Percentiles rank a stretch among this genome's conserved stretches.
phyloP scores from a whole-genome alignment of 2,329 filamentous ascomycete species.

The Ilyonectria robusta region DNA sequence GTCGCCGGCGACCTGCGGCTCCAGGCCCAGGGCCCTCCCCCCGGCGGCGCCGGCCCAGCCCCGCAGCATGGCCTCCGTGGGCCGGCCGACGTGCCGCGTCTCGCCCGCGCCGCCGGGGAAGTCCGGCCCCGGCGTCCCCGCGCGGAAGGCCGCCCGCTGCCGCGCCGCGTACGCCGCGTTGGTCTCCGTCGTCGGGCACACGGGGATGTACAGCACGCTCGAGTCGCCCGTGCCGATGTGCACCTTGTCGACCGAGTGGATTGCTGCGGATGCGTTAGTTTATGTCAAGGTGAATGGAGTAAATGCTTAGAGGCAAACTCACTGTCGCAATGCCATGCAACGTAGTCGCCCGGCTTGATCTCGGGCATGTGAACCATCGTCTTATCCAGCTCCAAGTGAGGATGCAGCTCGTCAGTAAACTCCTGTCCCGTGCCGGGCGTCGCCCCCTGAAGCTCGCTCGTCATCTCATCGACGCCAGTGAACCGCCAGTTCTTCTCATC shows the following conservation, averaged over 20 bases:
- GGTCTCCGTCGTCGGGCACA: constrained; percentile 82
- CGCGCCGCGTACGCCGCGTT: constrained; percentile 80
- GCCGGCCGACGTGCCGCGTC: constrained; percentile 64
- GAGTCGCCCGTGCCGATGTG: constrained; percentile 82
- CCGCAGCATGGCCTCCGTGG: constrained; percentile 57
- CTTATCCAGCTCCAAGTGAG: constrained; percentile 76
- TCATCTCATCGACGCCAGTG: constrained; percentile 60
- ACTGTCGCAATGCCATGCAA: constrained; percentile 88
- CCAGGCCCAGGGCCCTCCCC: constrained; percentile 62
- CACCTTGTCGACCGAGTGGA: constrained; percentile 87
- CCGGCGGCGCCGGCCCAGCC: constrained; percentile 52
- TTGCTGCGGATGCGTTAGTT: constrained; percentile 55
- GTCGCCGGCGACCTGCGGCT: constrained; percentile 50
- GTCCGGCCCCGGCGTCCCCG: constrained; percentile 77
- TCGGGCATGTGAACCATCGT: constrained; percentile 80
- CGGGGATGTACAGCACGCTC: constrained; percentile 90
- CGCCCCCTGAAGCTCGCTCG: constrained; percentile 79
- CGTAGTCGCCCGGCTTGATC: constrained; percentile 81
- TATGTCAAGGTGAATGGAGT: neutral
- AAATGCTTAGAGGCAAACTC: constrained; percentile 34
- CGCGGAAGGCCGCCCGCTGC: constrained; percentile 79
- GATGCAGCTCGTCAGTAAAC: constrained; percentile 77
- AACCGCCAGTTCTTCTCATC: constrained; percentile 73
- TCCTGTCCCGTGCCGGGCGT: constrained; percentile 79
- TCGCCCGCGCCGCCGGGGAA: constrained; percentile 82